Percentiles rank a stretch among this genome's conserved stretches.
Conservation (phyloP, 306 rosid species). For the Glycine tomentella region DNA sequence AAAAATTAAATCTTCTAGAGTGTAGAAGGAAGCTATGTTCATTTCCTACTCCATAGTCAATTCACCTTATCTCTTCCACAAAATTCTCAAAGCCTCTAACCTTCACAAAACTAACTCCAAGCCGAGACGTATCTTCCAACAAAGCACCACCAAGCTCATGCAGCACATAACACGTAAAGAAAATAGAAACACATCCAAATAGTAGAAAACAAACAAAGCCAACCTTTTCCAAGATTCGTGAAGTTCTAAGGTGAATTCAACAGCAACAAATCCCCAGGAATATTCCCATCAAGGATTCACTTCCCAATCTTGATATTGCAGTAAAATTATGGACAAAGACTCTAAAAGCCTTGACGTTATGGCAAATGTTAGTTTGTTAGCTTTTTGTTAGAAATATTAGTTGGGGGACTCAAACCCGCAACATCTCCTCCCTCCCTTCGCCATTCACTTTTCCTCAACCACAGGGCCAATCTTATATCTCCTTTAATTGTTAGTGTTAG, state of each 20-base stretch:
- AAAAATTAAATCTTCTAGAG: neutral
- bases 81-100: neutral
- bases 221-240: neutral
- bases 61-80: neutral
- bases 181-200: constrained; percentile 21
- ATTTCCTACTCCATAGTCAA: constrained; percentile 15
- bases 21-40: neutral
- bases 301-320: neutral
- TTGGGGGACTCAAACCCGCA: no score
- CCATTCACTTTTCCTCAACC: no score
- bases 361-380: no score
- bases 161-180: neutral
- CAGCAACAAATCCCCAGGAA: neutral
- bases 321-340: neutral
- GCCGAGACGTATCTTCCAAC: constrained; percentile 9
- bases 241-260: constrained; percentile 17
- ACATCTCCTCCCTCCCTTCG: no score
- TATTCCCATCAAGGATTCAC: neutral
- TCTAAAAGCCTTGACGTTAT: neutral
- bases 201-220: neutral
- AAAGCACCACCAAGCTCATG: constrained; percentile 22
- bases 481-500: no score
- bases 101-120: constrained; percentile 4
- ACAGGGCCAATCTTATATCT: no score
- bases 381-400: no score